These are phyloP conservation scores for Kluyveromyces sp. DNA, from an alignment of 1,139 yeast species.

Conservation along the genomic window DNA sequence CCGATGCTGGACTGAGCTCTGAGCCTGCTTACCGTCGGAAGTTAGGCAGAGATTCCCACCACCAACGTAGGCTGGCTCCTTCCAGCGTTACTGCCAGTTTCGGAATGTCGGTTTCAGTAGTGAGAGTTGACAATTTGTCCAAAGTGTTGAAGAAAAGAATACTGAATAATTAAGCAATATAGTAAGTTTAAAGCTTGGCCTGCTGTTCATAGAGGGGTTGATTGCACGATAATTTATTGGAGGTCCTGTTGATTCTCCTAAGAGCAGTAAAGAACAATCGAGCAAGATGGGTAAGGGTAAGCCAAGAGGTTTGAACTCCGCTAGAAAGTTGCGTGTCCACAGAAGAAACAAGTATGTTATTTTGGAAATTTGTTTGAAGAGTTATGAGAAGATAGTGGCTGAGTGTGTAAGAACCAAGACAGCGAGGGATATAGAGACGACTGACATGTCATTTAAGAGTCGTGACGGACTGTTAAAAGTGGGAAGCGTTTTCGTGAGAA, in stretches of 20 bases:
- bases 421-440: background rate
- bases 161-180: background rate
- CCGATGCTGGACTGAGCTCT: no score
- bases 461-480: background rate
- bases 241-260: conserved; percentile 3
- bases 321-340: conserved; percentile 99
- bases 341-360: conserved; percentile 84
- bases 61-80: background rate
- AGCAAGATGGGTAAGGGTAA: conserved; percentile 38
- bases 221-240: background rate
- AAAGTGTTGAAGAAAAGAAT: conserved; percentile 6
- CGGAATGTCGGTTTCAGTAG: background rate
- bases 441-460: background rate
- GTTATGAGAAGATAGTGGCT: background rate
- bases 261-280: conserved; percentile 18
- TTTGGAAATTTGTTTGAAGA: conserved; percentile 2
- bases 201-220: background rate
- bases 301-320: conserved; percentile 84
- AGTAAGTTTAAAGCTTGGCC: background rate
- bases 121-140: background rate
- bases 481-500: background rate
- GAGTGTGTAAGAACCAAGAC: background rate
- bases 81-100: background rate
- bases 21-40: no score
- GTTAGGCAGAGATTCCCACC: background rate